Conservation (phyloP, 352 stramenopile species). For the Globisporangium middletonii region DNA sequence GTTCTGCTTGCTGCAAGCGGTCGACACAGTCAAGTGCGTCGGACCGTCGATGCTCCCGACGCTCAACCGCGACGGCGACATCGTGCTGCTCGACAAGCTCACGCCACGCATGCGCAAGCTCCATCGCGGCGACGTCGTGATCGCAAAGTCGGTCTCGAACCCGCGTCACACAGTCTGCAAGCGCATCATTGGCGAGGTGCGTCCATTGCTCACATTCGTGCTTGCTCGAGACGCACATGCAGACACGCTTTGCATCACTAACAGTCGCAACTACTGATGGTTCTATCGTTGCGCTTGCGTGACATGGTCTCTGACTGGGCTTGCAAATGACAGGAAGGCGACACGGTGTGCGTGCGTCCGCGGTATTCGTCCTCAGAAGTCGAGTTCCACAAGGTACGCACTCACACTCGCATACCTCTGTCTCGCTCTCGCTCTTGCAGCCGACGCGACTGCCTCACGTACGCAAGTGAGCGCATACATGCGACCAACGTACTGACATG, state of each 20-base stretch:
- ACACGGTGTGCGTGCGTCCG: constrained; percentile 69
- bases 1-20: constrained; percentile 64
- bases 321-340: constrained; percentile 39
- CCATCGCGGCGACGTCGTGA: constrained; percentile 80
- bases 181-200: constrained; percentile 75
- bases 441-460: background rate
- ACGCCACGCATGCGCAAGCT: constrained; percentile 58
- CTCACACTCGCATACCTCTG: background rate
- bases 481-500: background rate
- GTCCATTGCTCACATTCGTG: background rate
- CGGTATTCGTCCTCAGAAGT: constrained; percentile 67
- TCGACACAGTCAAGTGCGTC: constrained; percentile 83
- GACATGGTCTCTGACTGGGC: background rate
- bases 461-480: background rate
- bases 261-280: background rate
- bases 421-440: background rate
- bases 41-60: constrained; percentile 90
- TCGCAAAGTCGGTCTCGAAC: constrained; percentile 84
- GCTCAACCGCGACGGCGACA: constrained; percentile 85
- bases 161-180: constrained; percentile 86
- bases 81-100: constrained; percentile 88
- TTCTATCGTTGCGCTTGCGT: background rate
- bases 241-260: too few relatives aligned
- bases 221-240: background rate
- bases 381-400: constrained; percentile 60